These are phyloP conservation scores for Nigrograna mackinnonii DNA, from an alignment of 2,329 filamentous ascomycete species.

Conservation along the genomic window DNA sequence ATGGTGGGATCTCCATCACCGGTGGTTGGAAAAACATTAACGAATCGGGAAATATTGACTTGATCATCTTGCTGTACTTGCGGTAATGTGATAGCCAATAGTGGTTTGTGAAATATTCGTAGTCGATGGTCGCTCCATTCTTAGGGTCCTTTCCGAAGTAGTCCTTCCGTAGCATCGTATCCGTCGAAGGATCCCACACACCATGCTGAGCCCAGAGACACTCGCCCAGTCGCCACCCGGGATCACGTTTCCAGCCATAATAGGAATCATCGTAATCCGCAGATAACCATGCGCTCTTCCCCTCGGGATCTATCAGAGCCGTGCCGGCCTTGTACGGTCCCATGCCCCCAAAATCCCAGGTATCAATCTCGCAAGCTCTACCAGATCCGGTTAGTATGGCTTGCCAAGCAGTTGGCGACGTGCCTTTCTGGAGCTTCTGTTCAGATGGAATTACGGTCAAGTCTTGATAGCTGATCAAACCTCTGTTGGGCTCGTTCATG, in stretches of 20 bases:
- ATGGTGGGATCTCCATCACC: slow-evolving; percentile 87
- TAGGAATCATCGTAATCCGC: slow-evolving; percentile 80
- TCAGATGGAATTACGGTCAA: slow-evolving; percentile 80
- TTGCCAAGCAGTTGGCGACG: slow-evolving; percentile 92
- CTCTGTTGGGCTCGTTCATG: slow-evolving; percentile 91
- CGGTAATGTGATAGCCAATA: slow-evolving; percentile 90
- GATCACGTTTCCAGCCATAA: slow-evolving; percentile 89
- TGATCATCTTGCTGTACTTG: slow-evolving; percentile 73
- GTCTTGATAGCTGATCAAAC: slow-evolving; percentile 82
- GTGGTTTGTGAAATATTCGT: slow-evolving; percentile 84
- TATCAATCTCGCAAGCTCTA: slow-evolving; percentile 84
- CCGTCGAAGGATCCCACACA: slow-evolving; percentile 83
- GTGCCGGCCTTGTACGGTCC: slow-evolving; percentile 89
- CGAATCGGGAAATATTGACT: slow-evolving; percentile 74
- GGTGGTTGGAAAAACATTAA: slow-evolving; percentile 92
- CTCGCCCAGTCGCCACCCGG: slow-evolving; percentile 88
- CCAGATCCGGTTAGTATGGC: slow-evolving; percentile 90
- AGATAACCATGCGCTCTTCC: slow-evolving; percentile 82
- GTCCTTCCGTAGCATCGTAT: slow-evolving; percentile 78
- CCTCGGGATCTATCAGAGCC: slow-evolving; percentile 83
- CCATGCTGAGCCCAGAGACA: slow-evolving; percentile 97
- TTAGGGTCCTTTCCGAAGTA: slow-evolving; percentile 83
- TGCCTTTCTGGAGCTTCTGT: slow-evolving; percentile 90
- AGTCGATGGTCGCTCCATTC: slow-evolving; percentile 75
- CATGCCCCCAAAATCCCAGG: slow-evolving; percentile 91